These are phyloP conservation scores for Salicornia ramosissima DNA, from an alignment of 148 eudicot species.

Conservation along the genomic window DNA sequence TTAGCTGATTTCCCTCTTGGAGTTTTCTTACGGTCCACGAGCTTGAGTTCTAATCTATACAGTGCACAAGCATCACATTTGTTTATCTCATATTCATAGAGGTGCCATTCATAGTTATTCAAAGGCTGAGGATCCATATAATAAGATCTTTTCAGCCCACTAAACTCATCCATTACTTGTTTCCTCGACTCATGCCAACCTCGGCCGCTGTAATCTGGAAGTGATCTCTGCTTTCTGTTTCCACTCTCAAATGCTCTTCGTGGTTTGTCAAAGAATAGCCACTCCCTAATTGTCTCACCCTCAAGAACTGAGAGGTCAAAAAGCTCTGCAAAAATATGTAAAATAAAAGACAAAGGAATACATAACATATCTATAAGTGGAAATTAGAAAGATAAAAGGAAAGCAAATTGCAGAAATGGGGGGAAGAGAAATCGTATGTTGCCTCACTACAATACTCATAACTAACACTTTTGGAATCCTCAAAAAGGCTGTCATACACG, in stretches of 20 bases:
- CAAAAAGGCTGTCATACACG: neutral
- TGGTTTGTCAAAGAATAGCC: slow-evolving; percentile 98
- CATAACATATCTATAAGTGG: neutral
- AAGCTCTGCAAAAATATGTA: slow-evolving; percentile 55
- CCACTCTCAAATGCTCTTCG: slow-evolving; percentile 98
- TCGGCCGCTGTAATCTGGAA: slow-evolving; percentile 95
- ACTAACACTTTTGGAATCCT: neutral
- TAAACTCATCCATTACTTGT: slow-evolving; percentile 83
- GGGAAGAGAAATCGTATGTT: neutral
- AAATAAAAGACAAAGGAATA: neutral
- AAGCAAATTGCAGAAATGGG: neutral
- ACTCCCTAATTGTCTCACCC: slow-evolving; percentile 87
- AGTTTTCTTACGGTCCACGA: slow-evolving; percentile 72
- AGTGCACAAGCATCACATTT: slow-evolving; percentile 78
- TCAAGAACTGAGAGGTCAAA: slow-evolving; percentile 77
- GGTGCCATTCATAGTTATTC: slow-evolving; percentile 89
- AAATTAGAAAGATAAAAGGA: neutral
- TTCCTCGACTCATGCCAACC: slow-evolving; percentile 99
- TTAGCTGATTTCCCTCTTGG: slow-evolving; percentile 57
- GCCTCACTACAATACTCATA: neutral
- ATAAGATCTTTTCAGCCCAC: slow-evolving; percentile 88
- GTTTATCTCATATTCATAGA: slow-evolving; percentile 81
- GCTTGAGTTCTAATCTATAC: slow-evolving; percentile 83
- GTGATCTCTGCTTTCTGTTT: slow-evolving; percentile 85
- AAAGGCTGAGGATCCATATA: slow-evolving; percentile 98